These are phyloP conservation scores for Asterophora lycoperdoides DNA, from an alignment of 768 basidiomycete species.

Conservation along the genomic window DNA sequence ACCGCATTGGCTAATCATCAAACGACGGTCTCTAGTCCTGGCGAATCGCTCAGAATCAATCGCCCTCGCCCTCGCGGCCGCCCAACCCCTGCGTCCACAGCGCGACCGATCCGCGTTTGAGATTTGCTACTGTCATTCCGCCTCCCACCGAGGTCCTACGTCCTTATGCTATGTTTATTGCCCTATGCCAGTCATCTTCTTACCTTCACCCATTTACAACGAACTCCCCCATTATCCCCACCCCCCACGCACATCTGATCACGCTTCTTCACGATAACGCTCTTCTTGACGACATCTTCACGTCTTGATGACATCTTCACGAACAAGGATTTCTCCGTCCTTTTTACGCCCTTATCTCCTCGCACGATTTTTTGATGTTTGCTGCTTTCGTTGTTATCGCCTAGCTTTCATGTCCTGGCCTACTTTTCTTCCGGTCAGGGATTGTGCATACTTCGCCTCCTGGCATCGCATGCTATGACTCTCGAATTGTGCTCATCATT, in stretches of 20 bases:
- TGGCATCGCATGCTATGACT: conserved; percentile 4
- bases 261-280: conserved; percentile 14
- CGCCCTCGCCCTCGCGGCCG: conserved; percentile 49
- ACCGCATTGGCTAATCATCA: conserved; percentile 1
- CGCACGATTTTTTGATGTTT: conserved; percentile 1
- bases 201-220: neutral
- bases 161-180: conserved; percentile 13
- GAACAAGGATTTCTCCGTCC: neutral
- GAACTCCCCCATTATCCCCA: conserved; percentile 1
- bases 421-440: conserved; percentile 7
- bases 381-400: conserved; percentile 13
- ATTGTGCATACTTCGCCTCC: conserved; percentile 10
- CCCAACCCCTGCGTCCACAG: conserved; percentile 38
- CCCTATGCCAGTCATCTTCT: conserved; percentile 7
- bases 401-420: conserved; percentile 8
- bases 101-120: conserved; percentile 35
- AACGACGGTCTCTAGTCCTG: conserved; percentile 31
- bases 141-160: neutral
- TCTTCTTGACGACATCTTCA: conserved; percentile 12
- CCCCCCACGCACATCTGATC: neutral
- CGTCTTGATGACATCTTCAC: too few relatives aligned
- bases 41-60: conserved; percentile 43
- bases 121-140: neutral
- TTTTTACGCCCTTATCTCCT: conserved; percentile 1
- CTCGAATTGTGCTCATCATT: conserved; percentile 1